These are phyloP conservation scores for Aspergillus sparsus DNA, from an alignment of 495 filamentous ascomycete species.

Conservation along the genomic window DNA sequence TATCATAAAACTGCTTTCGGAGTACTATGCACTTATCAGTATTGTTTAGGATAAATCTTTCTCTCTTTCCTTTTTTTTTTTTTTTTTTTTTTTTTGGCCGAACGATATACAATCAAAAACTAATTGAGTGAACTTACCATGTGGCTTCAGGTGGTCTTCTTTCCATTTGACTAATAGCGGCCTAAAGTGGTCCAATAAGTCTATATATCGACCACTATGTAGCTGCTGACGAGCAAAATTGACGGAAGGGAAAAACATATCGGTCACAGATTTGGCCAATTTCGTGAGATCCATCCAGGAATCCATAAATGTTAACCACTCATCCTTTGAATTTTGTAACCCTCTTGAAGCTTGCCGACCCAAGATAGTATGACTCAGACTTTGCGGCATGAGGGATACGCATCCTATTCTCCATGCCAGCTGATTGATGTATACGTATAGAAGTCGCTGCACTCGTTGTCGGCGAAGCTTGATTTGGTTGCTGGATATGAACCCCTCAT, in stretches of 20 bases:
- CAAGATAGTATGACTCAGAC: constrained; percentile 44
- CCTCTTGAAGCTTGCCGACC: constrained; percentile 35
- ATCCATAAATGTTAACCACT: constrained; percentile 50
- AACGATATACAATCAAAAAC: neutral
- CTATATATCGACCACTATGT: constrained; percentile 54
- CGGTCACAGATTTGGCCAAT: constrained; percentile 53
- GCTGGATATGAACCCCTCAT: constrained; percentile 34
- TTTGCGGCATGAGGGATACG: constrained; percentile 55
- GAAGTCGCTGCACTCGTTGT: constrained; percentile 47
- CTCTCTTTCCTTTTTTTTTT: no score
- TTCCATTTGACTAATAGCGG: constrained; percentile 54
- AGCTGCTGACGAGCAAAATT: constrained; percentile 53
- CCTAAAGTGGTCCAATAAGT: constrained; percentile 54
- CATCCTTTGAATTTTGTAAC: constrained; percentile 33
- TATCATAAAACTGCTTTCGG: constrained; percentile 45
- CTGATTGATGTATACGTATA: constrained; percentile 57
- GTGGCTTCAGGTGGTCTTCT: constrained; percentile 46
- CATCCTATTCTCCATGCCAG: constrained; percentile 55
- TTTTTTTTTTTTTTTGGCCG: no score
- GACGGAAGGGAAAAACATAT: constrained; percentile 56
- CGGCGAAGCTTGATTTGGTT: constrained; percentile 44
- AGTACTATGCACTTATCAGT: constrained; percentile 33
- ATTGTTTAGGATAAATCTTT: neutral
- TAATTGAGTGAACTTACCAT: constrained; percentile 28
- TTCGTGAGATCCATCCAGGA: constrained; percentile 57